phyloP scores from a whole-genome alignment of 345 rosid species.

The Ailanthus altissimus region DNA sequence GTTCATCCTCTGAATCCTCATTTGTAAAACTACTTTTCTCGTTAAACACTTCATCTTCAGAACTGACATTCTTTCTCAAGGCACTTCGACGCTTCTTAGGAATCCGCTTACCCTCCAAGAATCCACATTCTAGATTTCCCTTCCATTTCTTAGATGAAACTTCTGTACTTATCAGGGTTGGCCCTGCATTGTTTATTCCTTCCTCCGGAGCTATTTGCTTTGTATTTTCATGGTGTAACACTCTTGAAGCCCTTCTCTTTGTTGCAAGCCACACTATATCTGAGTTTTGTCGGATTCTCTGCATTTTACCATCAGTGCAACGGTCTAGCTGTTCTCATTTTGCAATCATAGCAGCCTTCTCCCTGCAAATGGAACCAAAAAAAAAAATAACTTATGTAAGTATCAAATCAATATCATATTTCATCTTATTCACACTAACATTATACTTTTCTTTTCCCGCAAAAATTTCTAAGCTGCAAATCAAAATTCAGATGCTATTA shows the following conservation, averaged over 20 bases:
- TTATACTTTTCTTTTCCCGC: no score
- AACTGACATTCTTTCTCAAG: slow-evolving; percentile 8
- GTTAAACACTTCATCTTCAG: background rate
- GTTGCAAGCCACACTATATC: slow-evolving; percentile 11
- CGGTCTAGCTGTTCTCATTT: slow-evolving; percentile 20
- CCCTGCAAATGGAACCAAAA: slow-evolving; percentile 27
- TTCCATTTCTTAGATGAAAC: slow-evolving; percentile 25
- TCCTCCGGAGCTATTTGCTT: background rate
- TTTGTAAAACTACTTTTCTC: slow-evolving; percentile 4
- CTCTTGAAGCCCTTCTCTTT: slow-evolving; percentile 23
- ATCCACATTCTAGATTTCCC: slow-evolving; percentile 8
- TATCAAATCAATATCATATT: background rate
- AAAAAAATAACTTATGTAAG: background rate
- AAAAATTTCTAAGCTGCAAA: no score
- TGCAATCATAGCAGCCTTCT: slow-evolving; percentile 39
- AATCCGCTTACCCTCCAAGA: slow-evolving; percentile 8
- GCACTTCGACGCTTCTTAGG: slow-evolving; percentile 29
- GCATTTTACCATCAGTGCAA: slow-evolving; percentile 14
- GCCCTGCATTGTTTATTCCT: background rate
- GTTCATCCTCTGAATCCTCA: slow-evolving; percentile 22
- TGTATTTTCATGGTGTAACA: background rate
- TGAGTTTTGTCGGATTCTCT: slow-evolving; percentile 3
- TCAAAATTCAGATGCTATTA: no score
- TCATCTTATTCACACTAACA: no score
- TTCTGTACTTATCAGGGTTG: background rate